Percentiles rank a stretch among this genome's conserved stretches.
phyloP scores from a whole-genome alignment of 2,329 filamentous ascomycete species.

The Helotiales sp. region DNA sequence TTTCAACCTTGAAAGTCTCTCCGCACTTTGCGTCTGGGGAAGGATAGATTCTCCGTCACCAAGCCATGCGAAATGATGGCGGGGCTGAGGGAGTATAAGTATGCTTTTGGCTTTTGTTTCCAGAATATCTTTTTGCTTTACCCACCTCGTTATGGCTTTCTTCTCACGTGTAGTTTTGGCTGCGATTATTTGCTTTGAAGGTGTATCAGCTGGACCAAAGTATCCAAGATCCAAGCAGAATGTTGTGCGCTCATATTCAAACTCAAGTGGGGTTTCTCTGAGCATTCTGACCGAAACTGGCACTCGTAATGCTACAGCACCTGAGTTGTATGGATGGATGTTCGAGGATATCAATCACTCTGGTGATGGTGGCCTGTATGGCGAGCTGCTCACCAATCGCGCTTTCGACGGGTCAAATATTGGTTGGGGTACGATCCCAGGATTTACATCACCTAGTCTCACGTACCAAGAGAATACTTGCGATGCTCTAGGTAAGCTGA shows the following conservation, averaged over 20 bases:
- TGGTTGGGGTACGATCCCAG: slow-evolving; percentile 11
- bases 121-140: too few relatives aligned
- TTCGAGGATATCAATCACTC: slow-evolving; percentile 30
- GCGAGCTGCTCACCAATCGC: slow-evolving; percentile 66
- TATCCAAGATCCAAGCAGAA: background rate
- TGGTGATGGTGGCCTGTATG: slow-evolving; percentile 70
- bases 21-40: background rate
- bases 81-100: background rate
- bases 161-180: background rate
- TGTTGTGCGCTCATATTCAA: background rate
- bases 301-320: slow-evolving; percentile 23
- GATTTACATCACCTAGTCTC: slow-evolving; percentile 9
- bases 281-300: slow-evolving; percentile 16
- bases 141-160: background rate
- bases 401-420: slow-evolving; percentile 56
- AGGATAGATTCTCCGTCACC: background rate
- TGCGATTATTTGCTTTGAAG: background rate
- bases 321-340: slow-evolving; percentile 27
- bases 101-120: background rate
- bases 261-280: slow-evolving; percentile 14
- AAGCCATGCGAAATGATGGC: background rate
- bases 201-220: background rate
- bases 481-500: slow-evolving; percentile 17
- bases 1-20: background rate
- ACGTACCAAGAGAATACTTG: slow-evolving; percentile 20